Evolutionary conservation across 2,329 filamentous ascomycete species (phyloP).

Genomic region (Scedosporium boydii): DNA sequence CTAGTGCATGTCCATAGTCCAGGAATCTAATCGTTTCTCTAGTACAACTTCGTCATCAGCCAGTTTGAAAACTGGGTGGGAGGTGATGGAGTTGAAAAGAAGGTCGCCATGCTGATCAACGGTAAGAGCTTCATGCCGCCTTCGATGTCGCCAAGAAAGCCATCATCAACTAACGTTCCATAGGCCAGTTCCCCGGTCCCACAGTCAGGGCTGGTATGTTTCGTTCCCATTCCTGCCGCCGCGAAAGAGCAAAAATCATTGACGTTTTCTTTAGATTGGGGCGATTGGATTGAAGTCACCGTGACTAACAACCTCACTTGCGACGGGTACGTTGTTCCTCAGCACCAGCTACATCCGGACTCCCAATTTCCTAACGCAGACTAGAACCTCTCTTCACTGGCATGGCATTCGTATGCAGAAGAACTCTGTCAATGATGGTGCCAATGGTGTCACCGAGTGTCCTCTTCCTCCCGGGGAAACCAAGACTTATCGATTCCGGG

Average conservation of each 20-base stretch:
- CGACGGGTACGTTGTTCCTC: conserved; percentile 21
- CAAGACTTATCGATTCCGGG: conserved; percentile 36
- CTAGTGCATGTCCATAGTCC: not conserved
- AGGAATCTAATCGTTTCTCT: not conserved
- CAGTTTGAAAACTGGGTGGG: conserved; percentile 10
- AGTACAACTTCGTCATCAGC: conserved; percentile 12
- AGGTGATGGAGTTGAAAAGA: conserved; percentile 13
- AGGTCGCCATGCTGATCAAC: conserved; percentile 15
- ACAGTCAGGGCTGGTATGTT: conserved; percentile 9
- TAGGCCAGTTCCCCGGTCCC: conserved; percentile 11
- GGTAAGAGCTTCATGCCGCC: conserved; percentile 2
- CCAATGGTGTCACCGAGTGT: conserved; percentile 47
- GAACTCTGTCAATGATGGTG: conserved; percentile 36
- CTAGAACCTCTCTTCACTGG: conserved; percentile 36
- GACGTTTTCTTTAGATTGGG: conserved; percentile 29
- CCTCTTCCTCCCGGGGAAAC: conserved; percentile 49
- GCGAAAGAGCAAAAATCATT: not conserved
- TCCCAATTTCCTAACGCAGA: not conserved
- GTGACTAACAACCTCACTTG: conserved; percentile 54
- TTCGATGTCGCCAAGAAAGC: not conserved
- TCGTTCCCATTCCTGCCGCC: not conserved
- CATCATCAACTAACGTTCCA: not conserved
- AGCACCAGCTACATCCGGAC: not conserved
- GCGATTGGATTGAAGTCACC: conserved; percentile 44
- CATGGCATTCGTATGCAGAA: conserved; percentile 35